Conservation (phyloP, 257 asterid species). For the Verbascum thapsus region DNA sequence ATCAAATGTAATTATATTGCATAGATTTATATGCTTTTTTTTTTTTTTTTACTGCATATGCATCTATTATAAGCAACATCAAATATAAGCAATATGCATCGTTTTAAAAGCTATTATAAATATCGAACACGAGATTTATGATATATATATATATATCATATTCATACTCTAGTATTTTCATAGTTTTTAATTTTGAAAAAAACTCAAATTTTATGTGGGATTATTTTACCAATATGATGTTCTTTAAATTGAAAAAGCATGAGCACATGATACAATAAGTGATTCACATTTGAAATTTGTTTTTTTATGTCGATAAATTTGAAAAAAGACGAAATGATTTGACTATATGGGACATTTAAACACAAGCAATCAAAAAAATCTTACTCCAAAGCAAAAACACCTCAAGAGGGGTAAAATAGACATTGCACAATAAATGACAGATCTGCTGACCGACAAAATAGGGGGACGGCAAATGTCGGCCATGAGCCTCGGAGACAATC, state of each 20-base stretch:
- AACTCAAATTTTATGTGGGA: background rate
- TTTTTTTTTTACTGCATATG: too few species aligned
- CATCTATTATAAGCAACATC: too few species aligned
- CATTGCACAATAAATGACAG: slow-evolving; percentile 35
- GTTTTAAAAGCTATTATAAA: too few species aligned
- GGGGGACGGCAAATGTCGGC: slow-evolving; percentile 86
- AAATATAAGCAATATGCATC: too few species aligned
- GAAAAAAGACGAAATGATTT: slow-evolving; percentile 12
- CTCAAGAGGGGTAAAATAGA: slow-evolving; percentile 35
- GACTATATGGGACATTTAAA: background rate
- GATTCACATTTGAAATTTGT: slow-evolving; percentile 13
- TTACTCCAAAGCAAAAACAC: too few species aligned
- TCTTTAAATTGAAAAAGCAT: slow-evolving; percentile 30
- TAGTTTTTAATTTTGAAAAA: too few species aligned
- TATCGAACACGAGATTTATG: too few species aligned
- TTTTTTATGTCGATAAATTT: background rate
- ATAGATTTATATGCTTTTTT: too few species aligned
- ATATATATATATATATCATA: too few species aligned
- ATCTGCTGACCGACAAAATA: slow-evolving; percentile 66
- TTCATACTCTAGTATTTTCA: too few species aligned
- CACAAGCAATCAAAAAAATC: too few species aligned
- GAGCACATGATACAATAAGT: slow-evolving; percentile 17
- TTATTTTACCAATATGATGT: background rate
- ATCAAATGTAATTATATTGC: too few species aligned
- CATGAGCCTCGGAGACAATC: slow-evolving; percentile 62